These are phyloP conservation scores for Trichoderma simmonsii DNA, from an alignment of 2,329 filamentous ascomycete genomes.

Conservation along the genomic window DNA sequence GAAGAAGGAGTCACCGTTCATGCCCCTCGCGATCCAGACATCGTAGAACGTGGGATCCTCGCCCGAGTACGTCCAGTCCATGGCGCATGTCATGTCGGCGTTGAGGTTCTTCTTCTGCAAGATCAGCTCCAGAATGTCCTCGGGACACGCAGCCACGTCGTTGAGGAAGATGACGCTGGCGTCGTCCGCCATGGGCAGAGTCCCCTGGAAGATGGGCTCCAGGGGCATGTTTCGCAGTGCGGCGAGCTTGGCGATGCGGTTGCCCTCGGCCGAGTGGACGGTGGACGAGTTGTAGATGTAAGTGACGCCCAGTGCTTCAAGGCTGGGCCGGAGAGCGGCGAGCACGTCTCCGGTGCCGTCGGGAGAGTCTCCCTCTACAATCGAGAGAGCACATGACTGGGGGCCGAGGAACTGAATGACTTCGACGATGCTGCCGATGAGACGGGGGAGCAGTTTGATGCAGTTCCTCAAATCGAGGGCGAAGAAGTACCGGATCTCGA, in stretches of 20 bases:
- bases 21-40: slow-evolving; percentile 51
- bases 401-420: slow-evolving; percentile 48
- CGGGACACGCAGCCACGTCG: slow-evolving; percentile 50
- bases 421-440: slow-evolving; percentile 47
- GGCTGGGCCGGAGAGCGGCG: slow-evolving; percentile 34
- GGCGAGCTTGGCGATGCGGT: slow-evolving; percentile 48
- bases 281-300: slow-evolving; percentile 44
- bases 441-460: slow-evolving; percentile 41
- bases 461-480: slow-evolving; percentile 49
- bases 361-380: slow-evolving; percentile 50
- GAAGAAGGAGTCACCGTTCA: slow-evolving; percentile 55
- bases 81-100: slow-evolving; percentile 56
- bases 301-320: slow-evolving; percentile 37
- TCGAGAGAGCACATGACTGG: slow-evolving; percentile 46
- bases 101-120: slow-evolving; percentile 44
- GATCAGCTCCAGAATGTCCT: slow-evolving; percentile 56
- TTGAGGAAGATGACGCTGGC: slow-evolving; percentile 52
- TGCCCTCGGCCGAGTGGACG: slow-evolving; percentile 41
- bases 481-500: slow-evolving; percentile 43
- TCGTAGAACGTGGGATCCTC: slow-evolving; percentile 53
- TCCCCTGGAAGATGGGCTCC: slow-evolving; percentile 39
- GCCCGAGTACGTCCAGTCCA: slow-evolving; percentile 54
- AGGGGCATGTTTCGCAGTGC: slow-evolving; percentile 52
- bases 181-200: slow-evolving; percentile 29
- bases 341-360: slow-evolving; percentile 53